Percentiles rank a stretch among this genome's conserved stretches.
Conservation (phyloP, 257 asterid species). For the Solanum piurae region DNA sequence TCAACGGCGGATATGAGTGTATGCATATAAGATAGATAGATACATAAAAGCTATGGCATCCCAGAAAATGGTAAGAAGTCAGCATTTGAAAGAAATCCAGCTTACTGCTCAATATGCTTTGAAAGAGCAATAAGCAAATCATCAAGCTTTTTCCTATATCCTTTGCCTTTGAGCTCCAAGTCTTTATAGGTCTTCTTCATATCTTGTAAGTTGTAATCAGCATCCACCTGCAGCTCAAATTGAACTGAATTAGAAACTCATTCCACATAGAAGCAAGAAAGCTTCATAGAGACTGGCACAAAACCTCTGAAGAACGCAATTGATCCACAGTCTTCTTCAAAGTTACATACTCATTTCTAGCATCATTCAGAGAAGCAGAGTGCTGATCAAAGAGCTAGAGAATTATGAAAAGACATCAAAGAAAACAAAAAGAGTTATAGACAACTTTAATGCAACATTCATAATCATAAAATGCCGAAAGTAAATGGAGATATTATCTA, state of each 20-base stretch:
- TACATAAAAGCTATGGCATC: not conserved
- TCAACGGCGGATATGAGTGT: not conserved
- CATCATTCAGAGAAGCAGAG: constrained; percentile 48
- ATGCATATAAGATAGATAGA: not conserved
- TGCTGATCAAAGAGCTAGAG: constrained; percentile 60
- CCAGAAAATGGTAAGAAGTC: not conserved
- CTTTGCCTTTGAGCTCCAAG: constrained; percentile 59
- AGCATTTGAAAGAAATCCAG: not conserved
- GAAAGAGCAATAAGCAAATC: constrained; percentile 57
- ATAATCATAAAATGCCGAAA: not conserved
- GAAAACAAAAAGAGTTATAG: not conserved
- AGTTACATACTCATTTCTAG: constrained; percentile 64
- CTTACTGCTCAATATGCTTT: constrained; percentile 88
- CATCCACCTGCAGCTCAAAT: constrained; percentile 57
- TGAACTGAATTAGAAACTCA: not conserved
- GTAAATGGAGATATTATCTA: not conserved
- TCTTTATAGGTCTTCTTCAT: constrained; percentile 66
- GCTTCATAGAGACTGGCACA: not conserved
- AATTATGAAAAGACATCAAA: not conserved
- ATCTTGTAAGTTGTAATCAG: constrained; percentile 84
- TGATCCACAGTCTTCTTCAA: constrained; percentile 67
- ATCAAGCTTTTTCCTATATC: constrained; percentile 59
- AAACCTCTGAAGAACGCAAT: constrained; percentile 73
- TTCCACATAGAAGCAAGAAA: not conserved
- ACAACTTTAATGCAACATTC: not conserved